These are phyloP conservation scores for Exophiala alcalophila DNA, from an alignment of 2,329 filamentous ascomycete species.

Conservation along the genomic window DNA sequence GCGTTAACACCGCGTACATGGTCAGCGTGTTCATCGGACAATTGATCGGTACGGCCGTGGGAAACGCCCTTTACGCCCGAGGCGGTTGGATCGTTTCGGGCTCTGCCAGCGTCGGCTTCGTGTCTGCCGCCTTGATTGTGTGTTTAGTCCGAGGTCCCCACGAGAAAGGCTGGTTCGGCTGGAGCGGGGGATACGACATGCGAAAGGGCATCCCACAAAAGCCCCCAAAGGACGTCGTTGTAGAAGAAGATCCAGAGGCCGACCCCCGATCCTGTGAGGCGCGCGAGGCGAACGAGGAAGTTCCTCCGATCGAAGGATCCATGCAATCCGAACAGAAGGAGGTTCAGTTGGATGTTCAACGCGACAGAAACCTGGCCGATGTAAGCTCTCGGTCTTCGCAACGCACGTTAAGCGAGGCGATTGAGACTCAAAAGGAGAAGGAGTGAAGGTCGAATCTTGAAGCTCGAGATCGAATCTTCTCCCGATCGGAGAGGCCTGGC, in stretches of 20 bases:
- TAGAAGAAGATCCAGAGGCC: conserved; percentile 8
- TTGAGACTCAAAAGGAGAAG: conserved; percentile 6
- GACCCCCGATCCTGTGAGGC: too few relatives aligned
- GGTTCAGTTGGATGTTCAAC: neutral
- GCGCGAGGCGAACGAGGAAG: neutral
- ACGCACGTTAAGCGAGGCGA: conserved; percentile 15
- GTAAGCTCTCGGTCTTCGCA: conserved; percentile 15
- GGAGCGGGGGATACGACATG: conserved; percentile 57
- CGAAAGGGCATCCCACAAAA: conserved; percentile 25
- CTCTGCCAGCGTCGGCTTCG: conserved; percentile 55
- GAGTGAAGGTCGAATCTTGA: too few relatives aligned
- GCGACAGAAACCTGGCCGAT: neutral
- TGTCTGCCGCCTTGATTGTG: conserved; percentile 48
- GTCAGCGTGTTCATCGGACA: conserved; percentile 71
- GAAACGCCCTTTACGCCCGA: conserved; percentile 55
- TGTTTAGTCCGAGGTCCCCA: conserved; percentile 53
- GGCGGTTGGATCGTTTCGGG: conserved; percentile 58
- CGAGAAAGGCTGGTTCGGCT: conserved; percentile 59
- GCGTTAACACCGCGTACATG: conserved; percentile 83
- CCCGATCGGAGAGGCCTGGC: too few relatives aligned
- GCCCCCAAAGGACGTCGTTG: neutral
- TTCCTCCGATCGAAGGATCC: too few relatives aligned
- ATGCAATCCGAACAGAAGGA: conserved; percentile 8
- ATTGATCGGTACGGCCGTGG: conserved; percentile 64
- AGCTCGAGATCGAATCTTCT: too few relatives aligned